Base-by-base conservation (phyloP, 2,329 filamentous ascomycete species). In the Didymella exigua region DNA sequence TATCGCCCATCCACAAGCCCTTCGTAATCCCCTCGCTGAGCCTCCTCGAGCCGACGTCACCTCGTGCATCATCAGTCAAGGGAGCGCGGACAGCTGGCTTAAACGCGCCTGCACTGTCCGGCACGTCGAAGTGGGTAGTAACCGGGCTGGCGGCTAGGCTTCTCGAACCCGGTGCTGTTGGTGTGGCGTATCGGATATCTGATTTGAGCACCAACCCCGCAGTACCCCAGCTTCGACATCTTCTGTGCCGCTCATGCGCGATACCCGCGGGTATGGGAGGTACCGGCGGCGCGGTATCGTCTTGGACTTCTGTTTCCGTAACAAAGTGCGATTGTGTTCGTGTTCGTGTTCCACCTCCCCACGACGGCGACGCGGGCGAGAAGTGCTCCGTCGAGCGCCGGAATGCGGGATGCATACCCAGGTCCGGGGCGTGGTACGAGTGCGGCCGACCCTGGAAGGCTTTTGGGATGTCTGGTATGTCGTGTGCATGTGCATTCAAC, bases 341-440 rank as follows among this genome's bases (percentile, higher is more conserved):
- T 44, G 70, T 67, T 62, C 19, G 68, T 59, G 14, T 61, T 50
- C 26, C 54, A 37, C 24, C 58, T 26, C 47, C 53, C 48, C 43
- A 38, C n/a, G 19, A 55, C 19, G 21, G 30, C 26, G 36, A 29
- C 2, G 41, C 58, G 21, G 33, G 31, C 23, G 38, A 45, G 43
- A 46, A 64, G 59, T 49, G 62, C 45, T 37, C 54, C 26, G 34
- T 41, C n/a, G 52, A 52, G 19, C 42, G 52, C 37, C 18, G 55
- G 57, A 37, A 50, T 49, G 41, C 61, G 56, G 13, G 65, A 58
- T 11, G 58, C 42, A 31, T 62, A 53, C 71, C 70, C 68, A 24
- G 60, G 62, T 47, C 71, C 62, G 67, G 72, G 3, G 67, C 69
- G 55, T 70, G 65, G 45, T 62, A 74, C 3, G 72, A 72, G 50